A percentile compares a stretch with the other conserved stretches of the same genome.
These are phyloP conservation scores for Friedmanniomyces simplex DNA, from an alignment of 495 filamentous ascomycete genomes.

Conservation along the genomic window DNA sequence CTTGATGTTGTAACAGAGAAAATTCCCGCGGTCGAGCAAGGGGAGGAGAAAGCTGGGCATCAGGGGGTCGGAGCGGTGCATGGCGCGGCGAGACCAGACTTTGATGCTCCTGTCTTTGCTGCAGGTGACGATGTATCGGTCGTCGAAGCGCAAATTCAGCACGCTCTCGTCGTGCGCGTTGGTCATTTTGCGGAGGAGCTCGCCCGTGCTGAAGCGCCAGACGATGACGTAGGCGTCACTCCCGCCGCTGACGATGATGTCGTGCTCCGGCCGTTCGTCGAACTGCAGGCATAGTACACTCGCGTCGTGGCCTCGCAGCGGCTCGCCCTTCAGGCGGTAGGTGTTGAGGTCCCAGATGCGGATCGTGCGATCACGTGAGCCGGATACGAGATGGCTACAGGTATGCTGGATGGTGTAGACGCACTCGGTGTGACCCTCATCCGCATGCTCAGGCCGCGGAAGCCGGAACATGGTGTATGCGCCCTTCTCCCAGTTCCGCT, in stretches of 20 bases:
- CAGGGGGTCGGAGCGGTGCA: conserved; percentile 48
- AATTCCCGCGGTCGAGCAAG: conserved; percentile 26
- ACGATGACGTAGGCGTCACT: conserved; percentile 83
- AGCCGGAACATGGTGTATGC: conserved; percentile 79
- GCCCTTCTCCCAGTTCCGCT: conserved; percentile 83
- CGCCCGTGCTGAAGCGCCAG: conserved; percentile 86
- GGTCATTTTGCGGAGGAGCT: conserved; percentile 59
- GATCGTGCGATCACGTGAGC: conserved; percentile 77
- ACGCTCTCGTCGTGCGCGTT: conserved; percentile 82
- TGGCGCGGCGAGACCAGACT: conserved; percentile 72
- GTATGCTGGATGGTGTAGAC: conserved; percentile 91
- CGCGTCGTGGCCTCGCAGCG: conserved; percentile 65
- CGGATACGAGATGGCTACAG: conserved; percentile 78
- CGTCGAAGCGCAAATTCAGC: conserved; percentile 88
- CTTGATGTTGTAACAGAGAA: not conserved
- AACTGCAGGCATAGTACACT: conserved; percentile 95
- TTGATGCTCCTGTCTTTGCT: conserved; percentile 96
- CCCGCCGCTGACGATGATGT: conserved; percentile 86
- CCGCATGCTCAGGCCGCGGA: conserved; percentile 66
- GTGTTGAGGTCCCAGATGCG: conserved; percentile 87
- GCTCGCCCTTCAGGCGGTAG: conserved; percentile 57
- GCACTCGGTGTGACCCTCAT: conserved; percentile 83
- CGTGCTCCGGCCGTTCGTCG: conserved; percentile 80
- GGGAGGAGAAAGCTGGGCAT: conserved; percentile 48
- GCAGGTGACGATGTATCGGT: conserved; percentile 84